Conservation (phyloP, 2,329 filamentous ascomycete species). For the Cladosporium sphaerospermum region DNA sequence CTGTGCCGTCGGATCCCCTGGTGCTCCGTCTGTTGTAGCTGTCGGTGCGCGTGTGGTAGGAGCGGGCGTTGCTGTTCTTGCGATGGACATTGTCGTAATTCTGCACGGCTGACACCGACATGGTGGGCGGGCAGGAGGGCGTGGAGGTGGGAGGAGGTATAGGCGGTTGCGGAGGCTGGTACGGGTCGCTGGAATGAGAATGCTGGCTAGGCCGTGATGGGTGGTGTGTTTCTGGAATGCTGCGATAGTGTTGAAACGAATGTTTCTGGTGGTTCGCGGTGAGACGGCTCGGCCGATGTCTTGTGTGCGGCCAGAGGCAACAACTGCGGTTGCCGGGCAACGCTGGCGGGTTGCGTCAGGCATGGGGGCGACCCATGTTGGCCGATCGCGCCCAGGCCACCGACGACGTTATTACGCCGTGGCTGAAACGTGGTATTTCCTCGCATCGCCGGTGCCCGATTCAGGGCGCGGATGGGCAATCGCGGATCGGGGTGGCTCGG, state of each 20-base stretch:
- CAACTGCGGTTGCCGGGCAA: neutral
- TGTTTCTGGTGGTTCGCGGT: constrained; percentile 9
- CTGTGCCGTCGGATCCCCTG: constrained; percentile 13
- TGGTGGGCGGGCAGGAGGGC: constrained; percentile 13
- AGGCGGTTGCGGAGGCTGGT: neutral
- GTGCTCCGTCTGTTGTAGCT: constrained; percentile 21
- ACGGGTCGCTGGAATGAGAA: neutral
- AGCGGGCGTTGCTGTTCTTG: constrained; percentile 41
- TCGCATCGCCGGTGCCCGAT: too few relatives aligned
- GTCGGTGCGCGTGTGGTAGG: constrained; percentile 29
- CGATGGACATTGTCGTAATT: constrained; percentile 54
- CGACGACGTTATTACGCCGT: neutral
- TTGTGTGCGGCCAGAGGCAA: too few relatives aligned
- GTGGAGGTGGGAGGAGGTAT: neutral
- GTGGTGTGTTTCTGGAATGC: neutral
- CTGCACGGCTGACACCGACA: constrained; percentile 32
- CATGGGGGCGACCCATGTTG: too few relatives aligned
- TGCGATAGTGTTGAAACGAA: constrained; percentile 8
- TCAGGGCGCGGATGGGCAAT: too few relatives aligned
- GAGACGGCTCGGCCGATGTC: neutral
- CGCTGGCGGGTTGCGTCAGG: neutral
- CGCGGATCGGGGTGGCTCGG: too few relatives aligned
- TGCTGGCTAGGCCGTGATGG: neutral
- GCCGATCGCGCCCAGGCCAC: neutral
- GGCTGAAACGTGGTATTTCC: too few relatives aligned